Percentiles rank a stretch among this genome's conserved stretches.
phyloP scores from a whole-genome alignment of 108 stramenopile species.

The Epithemia pelagica region DNA sequence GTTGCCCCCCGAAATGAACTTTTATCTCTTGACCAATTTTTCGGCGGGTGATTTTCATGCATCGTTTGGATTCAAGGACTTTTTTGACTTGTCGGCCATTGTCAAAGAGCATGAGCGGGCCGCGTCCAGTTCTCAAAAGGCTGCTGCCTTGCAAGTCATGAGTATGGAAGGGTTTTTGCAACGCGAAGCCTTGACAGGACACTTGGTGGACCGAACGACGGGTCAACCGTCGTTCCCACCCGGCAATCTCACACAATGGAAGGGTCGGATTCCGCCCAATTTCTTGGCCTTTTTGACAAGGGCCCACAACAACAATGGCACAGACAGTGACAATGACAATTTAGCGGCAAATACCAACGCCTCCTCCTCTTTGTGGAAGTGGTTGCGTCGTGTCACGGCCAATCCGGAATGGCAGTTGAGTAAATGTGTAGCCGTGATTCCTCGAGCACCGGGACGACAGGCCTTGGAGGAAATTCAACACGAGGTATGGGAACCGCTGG shows the following conservation, averaged over 20 bases:
- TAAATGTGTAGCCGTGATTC: conserved; percentile 54
- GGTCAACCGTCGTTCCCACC: conserved; percentile 42
- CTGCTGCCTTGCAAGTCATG: conserved; percentile 65
- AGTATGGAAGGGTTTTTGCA: conserved; percentile 80
- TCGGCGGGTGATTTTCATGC: conserved; percentile 15
- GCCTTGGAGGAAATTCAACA: conserved; percentile 33
- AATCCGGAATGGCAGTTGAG: conserved; percentile 40
- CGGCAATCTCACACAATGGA: conserved; percentile 53
- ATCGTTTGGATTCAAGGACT: conserved; percentile 54
- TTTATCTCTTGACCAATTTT: conserved; percentile 48
- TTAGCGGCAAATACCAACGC: conserved; percentile 6
- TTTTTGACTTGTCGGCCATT: conserved; percentile 58
- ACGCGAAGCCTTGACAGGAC: conserved; percentile 51
- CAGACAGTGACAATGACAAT: not conserved
- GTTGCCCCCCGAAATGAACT: conserved; percentile 75
- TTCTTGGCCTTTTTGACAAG: not conserved
- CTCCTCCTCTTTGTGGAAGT: conserved; percentile 37
- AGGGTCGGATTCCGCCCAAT: conserved; percentile 23
- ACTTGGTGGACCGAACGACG: conserved; percentile 33
- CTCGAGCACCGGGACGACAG: conserved; percentile 36
- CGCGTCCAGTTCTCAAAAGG: not conserved
- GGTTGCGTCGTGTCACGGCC: conserved; percentile 37
- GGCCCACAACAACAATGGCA: not conserved
- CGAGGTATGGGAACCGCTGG: not conserved
- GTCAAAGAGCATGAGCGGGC: conserved; percentile 27